phyloP scores from a whole-genome alignment of 164 flowering plant species.

The Stephania japonica region DNA sequence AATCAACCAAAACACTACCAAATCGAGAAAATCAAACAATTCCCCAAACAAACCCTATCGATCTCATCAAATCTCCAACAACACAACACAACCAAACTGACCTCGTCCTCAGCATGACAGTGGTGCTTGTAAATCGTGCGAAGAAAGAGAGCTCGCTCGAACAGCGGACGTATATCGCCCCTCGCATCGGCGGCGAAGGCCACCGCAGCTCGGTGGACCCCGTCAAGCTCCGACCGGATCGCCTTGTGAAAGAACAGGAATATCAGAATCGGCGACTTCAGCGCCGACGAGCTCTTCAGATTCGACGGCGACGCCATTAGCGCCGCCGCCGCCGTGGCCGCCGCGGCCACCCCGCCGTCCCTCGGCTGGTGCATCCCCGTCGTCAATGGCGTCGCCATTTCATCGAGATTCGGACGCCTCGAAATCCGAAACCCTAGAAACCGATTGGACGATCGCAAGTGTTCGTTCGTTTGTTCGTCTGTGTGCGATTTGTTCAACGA shows the following conservation, averaged over 20 bases:
- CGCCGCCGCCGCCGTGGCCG: too few species aligned
- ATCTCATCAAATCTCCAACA: neutral
- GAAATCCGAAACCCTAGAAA: slow-evolving; percentile 16
- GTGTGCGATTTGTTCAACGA: neutral
- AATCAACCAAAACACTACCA: neutral
- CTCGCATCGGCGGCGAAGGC: slow-evolving; percentile 43
- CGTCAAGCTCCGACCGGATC: slow-evolving; percentile 71
- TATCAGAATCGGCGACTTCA: slow-evolving; percentile 66
- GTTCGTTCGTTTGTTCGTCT: slow-evolving; percentile 8
- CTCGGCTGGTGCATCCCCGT: slow-evolving; percentile 40
- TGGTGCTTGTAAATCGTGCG: slow-evolving; percentile 75
- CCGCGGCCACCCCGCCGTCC: slow-evolving; percentile 37
- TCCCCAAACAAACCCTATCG: neutral
- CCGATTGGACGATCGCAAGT: neutral
- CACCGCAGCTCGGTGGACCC: slow-evolving; percentile 58
- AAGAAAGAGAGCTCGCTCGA: slow-evolving; percentile 53
- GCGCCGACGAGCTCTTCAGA: slow-evolving; percentile 29
- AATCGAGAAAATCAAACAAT: neutral
- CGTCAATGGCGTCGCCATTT: slow-evolving; percentile 70
- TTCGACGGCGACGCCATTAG: slow-evolving; percentile 29
- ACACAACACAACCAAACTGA: slow-evolving; percentile 7
- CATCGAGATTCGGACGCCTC: neutral
- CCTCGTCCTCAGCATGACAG: slow-evolving; percentile 95
- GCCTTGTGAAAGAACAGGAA: slow-evolving; percentile 87
- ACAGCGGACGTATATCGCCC: slow-evolving; percentile 41